Conservation (phyloP, 345 rosid species). For the Bruguiera parviflora region DNA sequence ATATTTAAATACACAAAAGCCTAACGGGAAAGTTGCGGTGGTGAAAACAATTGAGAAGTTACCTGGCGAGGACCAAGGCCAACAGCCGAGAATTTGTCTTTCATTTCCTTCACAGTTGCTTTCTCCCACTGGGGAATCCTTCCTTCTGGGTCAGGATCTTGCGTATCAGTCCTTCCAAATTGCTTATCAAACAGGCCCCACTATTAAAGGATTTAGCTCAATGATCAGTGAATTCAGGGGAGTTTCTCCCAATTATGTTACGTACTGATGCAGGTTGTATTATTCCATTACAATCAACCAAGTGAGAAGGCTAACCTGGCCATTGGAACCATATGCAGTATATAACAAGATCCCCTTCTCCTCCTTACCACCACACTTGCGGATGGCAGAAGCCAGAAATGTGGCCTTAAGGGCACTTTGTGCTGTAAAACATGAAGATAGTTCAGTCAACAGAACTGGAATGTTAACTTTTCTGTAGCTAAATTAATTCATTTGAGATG, state of each 20-base stretch:
- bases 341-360: slow-evolving; percentile 72
- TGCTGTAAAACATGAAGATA: slow-evolving; percentile 34
- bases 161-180: slow-evolving; percentile 71
- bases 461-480: neutral
- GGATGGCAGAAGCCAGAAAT: slow-evolving; percentile 77
- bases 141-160: slow-evolving; percentile 77
- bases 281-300: slow-evolving; percentile 1
- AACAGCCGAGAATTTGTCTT: slow-evolving; percentile 69
- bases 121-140: slow-evolving; percentile 77
- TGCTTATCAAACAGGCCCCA: slow-evolving; percentile 90
- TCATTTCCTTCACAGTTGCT: slow-evolving; percentile 84
- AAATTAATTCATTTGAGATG: neutral
- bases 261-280: neutral
- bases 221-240: neutral
- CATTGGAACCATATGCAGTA: slow-evolving; percentile 75
- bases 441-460: neutral
- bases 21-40: neutral
- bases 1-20: neutral
- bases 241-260: neutral
- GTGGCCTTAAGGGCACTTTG: slow-evolving; percentile 77
- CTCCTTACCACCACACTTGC: slow-evolving; percentile 91
- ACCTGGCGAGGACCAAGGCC: slow-evolving; percentile 98
- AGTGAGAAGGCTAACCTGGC: slow-evolving; percentile 55
- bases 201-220: slow-evolving; percentile 27
- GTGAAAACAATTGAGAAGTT: slow-evolving; percentile 8